Conservation (phyloP, 1,139 yeast genomes). For the Williopsis jadinii region DNA sequence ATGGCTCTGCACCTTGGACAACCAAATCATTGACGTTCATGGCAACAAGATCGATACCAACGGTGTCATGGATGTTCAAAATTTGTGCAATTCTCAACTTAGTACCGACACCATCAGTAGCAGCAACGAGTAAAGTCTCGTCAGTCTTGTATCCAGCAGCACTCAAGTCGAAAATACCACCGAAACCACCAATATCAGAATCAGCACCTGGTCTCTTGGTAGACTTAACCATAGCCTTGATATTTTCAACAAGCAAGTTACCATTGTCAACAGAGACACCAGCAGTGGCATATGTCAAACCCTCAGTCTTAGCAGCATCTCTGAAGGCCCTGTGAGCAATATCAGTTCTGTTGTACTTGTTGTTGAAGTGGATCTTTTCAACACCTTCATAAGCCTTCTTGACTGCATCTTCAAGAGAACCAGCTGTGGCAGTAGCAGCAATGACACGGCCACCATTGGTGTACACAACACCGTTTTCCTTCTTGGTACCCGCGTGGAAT, state of each 20-base stretch:
- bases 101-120: slow-evolving; percentile 99
- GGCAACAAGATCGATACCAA: slow-evolving; percentile 96
- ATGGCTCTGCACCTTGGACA: slow-evolving; percentile 98
- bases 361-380: slow-evolving; percentile 60
- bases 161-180: slow-evolving; percentile 88
- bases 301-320: slow-evolving; percentile 31
- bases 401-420: slow-evolving; percentile 72
- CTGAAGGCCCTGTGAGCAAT: slow-evolving; percentile 96
- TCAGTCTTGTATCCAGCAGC: slow-evolving; percentile 74
- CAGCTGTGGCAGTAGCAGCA: slow-evolving; percentile 85
- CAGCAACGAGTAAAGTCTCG: slow-evolving; percentile 84
- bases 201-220: slow-evolving; percentile 96
- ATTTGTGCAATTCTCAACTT: slow-evolving; percentile 92
- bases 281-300: slow-evolving; percentile 39
- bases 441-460: slow-evolving; percentile 97
- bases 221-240: slow-evolving; percentile 87
- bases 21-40: slow-evolving; percentile 98
- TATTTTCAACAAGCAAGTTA: slow-evolving; percentile 79
- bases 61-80: slow-evolving; percentile 84
- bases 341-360: slow-evolving; percentile 82
- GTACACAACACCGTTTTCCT: slow-evolving; percentile 48
- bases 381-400: slow-evolving; percentile 83
- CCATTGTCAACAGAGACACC: slow-evolving; percentile 98
- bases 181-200: slow-evolving; percentile 98
- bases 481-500: slow-evolving; percentile 91